Evolutionary conservation across 176 grass and related monocot species (phyloP), one percentile per base, ranked within the genome.

Genomic region (Oryza meridionalis): DNA sequence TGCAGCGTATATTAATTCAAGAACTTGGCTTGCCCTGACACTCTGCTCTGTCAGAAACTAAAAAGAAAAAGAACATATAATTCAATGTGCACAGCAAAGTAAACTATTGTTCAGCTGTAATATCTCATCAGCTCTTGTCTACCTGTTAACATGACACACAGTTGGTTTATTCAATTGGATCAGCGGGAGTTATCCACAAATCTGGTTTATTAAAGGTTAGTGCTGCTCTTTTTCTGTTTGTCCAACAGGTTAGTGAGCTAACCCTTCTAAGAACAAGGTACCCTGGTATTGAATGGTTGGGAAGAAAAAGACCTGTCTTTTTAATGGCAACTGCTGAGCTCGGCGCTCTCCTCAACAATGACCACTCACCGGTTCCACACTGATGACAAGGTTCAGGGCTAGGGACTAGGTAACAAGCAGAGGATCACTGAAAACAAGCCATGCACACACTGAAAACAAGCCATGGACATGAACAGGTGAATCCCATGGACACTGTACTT

Each of bases 311-410:
- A 77, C 77, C 72, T 10, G 27, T 58, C 77, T 17, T 89, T 29
- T 72, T 61, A 67, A 82, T 86, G 66, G 78, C 83, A 59, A 82
- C 78, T 90, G 67, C 55, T 85, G 78, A 74, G 44, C 11, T 29
- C 17, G 61, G 58, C 17, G 44, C 72, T 64, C 77, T 27, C 72
- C 15, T 75, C 82, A 76, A 81, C 44, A 85, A 69, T 61, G 81
- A 75, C 76, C 76, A 67, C 81, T 79, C 77, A 77, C 72, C 78
- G 6, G 22, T 16, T 45, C 51, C 79, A 26, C 70, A 15, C 70
- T 58, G 37, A 70, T 63, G 17, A 59, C 37, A 19, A 21, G 38
- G 27, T 70, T 26, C 25, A 12, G 47, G 76, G 47, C 76, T 75
- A 17, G 46, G 61, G 26, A 44, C 1, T 15, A 72, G 12, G 26